A percentile compares a stretch with the other conserved stretches of the same genome.
phyloP scores from a whole-genome alignment of 2,329 filamentous ascomycete genomes.

The Colletotrichum sp. region DNA sequence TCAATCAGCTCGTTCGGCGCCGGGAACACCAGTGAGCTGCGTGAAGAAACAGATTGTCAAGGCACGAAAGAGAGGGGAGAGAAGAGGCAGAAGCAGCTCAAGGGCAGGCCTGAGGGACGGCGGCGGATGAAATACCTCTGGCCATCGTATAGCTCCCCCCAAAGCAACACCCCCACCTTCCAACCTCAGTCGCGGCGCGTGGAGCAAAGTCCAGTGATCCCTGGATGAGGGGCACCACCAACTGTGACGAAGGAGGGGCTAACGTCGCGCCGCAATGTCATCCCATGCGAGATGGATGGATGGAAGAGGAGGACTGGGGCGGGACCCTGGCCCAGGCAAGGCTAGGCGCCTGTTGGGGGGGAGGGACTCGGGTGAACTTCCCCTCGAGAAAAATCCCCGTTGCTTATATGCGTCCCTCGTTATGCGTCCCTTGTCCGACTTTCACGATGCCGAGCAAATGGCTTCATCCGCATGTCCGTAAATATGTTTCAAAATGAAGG shows the following conservation, averaged over 20 bases:
- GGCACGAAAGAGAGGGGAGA: neutral
- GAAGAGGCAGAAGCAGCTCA: neutral
- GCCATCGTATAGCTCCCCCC: conserved; percentile 8
- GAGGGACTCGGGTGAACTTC: neutral
- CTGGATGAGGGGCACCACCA: conserved; percentile 15
- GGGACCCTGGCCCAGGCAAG: neutral
- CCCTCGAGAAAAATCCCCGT: neutral
- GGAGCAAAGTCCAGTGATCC: conserved; percentile 2
- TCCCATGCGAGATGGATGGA: conserved; percentile 3
- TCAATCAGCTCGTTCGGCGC: neutral
- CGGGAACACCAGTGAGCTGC: neutral
- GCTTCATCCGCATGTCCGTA: neutral
- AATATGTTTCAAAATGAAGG: neutral
- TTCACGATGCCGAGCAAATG: neutral
- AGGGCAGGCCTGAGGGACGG: neutral
- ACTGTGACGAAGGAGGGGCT: conserved; percentile 10
- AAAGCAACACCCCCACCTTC: conserved; percentile 6
- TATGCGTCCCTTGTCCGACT: neutral
- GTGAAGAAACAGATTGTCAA: neutral
- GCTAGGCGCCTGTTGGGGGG: conserved; percentile 1
- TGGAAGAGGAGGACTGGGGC: neutral
- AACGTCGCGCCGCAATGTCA: conserved; percentile 9
- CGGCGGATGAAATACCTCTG: conserved; percentile 19
- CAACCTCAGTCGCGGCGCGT: conserved; percentile 1
- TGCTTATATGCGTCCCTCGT: neutral